phyloP scores from a whole-genome alignment of 768 basidiomycete species.

The Agaricus sinodeliciosus region DNA sequence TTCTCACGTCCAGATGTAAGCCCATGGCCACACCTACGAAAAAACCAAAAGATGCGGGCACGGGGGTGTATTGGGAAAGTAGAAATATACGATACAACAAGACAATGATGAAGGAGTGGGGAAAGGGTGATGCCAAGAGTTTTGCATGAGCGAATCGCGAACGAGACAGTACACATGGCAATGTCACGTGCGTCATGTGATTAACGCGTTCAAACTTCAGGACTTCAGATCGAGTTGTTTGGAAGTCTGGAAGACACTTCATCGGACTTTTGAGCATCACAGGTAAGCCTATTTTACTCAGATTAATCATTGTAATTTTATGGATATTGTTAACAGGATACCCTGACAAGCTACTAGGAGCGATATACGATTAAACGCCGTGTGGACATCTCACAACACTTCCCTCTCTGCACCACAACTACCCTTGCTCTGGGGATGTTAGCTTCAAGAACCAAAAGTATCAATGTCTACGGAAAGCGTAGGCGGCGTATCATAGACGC shows the following conservation, averaged over 20 bases:
- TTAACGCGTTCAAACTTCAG: too few species aligned
- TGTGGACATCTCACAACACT: neutral
- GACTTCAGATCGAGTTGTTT: neutral
- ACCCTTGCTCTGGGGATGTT: conserved; percentile 36
- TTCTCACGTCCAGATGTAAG: too few species aligned
- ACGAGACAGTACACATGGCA: too few species aligned
- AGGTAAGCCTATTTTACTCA: neutral
- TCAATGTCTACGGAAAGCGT: conserved; percentile 60
- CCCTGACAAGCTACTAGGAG: neutral
- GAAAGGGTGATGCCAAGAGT: too few species aligned
- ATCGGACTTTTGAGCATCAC: neutral
- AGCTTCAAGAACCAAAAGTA: conserved; percentile 55
- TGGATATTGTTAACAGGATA: neutral
- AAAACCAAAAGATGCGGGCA: too few species aligned
- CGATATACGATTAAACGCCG: neutral
- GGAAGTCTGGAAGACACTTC: neutral
- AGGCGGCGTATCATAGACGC: conserved; percentile 51
- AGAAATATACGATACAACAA: too few species aligned
- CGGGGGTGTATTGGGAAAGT: too few species aligned
- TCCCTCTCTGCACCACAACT: conserved; percentile 15
- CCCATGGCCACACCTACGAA: too few species aligned
- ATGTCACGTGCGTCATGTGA: too few species aligned
- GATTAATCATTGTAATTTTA: neutral
- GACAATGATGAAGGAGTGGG: too few species aligned
- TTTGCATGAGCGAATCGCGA: too few species aligned